Evolutionary conservation across 257 asterid genomes (phyloP).

Genomic region (Solanum etuberosum): DNA sequence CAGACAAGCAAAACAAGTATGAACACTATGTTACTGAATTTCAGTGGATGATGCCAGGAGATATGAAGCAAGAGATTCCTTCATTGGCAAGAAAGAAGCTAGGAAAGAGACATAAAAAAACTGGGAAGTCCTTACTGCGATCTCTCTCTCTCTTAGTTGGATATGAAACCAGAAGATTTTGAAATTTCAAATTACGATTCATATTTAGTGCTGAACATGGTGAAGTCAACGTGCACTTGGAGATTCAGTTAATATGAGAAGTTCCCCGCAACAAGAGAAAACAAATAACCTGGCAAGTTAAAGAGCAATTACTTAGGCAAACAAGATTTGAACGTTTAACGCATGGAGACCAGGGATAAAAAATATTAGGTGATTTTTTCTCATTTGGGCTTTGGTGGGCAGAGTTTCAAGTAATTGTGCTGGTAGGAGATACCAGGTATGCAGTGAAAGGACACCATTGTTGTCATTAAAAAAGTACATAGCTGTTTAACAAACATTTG

Average conservation of each 20-base stretch:
- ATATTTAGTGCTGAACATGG: background rate
- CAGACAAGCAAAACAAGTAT: background rate
- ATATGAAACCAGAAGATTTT: background rate
- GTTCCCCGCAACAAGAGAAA: background rate
- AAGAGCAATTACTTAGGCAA: background rate
- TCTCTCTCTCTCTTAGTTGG: background rate
- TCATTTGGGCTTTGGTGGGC: background rate
- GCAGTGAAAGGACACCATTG: background rate
- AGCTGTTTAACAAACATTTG: background rate
- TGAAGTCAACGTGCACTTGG: background rate
- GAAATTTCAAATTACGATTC: background rate
- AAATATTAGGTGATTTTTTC: background rate
- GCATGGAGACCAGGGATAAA: background rate
- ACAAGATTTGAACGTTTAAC: background rate
- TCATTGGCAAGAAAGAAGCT: background rate
- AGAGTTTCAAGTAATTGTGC: background rate
- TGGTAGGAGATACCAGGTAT: background rate
- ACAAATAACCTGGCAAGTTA: background rate
- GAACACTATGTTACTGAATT: background rate
- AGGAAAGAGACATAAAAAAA: background rate
- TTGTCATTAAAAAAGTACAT: background rate
- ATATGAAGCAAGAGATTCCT: background rate
- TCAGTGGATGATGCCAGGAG: background rate
- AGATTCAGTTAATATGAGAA: background rate
- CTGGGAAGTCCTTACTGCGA: background rate